Base-by-base conservation (phyloP, 176 grass and related monocot species). In the Triticum dicoccoides region DNA sequence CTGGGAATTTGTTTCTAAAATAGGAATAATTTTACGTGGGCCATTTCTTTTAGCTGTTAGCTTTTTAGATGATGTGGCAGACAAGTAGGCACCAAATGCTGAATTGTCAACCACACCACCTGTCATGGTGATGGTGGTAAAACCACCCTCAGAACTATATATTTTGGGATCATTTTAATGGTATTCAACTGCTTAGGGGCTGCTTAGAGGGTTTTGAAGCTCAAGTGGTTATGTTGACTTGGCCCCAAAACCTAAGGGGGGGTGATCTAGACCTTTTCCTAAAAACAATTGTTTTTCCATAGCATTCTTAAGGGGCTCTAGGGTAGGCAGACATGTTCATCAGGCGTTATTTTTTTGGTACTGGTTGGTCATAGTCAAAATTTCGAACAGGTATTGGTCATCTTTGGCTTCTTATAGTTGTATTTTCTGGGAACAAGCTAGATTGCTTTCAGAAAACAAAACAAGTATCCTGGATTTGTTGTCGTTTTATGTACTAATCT, bases 361-460 rank as follows among this genome's bases (percentile, higher is more conserved):
- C 6, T 75, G 42, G 42, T 75, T 75, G 73, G 23, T 21, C 33
- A 65, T 62, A 52, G 11, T 56, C 76, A 73, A 69, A 77, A 90
- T 30, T 64, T 52, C 4, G 29, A 81, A 30, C 73, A 33, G 3
- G 29, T 56, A 10, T 56, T 56, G 38, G 5, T 12, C 38, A 7
- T 71, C 9, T 77, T 85, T 81, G 82, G 2, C 58, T 61, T 76
- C 21, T 34, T 45, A 61, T 61, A 41, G 54, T 52, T 87, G 17
- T 68, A 75, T 29, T 91, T 87, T 23, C 45, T 90, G 44, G 41
- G 39, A 14, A 58, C 67, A 73, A 69, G 51, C 18, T 90, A 20
- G 4, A 80, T 84, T 77, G 15, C 20, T 87, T 33, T 33, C 34
- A 61, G 44, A 83, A 17, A 79, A 21, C 65, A 44, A 52, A 75